Evolutionary conservation across 306 rosid species (phyloP).

Genomic region (Medicago ruthenica): DNA sequence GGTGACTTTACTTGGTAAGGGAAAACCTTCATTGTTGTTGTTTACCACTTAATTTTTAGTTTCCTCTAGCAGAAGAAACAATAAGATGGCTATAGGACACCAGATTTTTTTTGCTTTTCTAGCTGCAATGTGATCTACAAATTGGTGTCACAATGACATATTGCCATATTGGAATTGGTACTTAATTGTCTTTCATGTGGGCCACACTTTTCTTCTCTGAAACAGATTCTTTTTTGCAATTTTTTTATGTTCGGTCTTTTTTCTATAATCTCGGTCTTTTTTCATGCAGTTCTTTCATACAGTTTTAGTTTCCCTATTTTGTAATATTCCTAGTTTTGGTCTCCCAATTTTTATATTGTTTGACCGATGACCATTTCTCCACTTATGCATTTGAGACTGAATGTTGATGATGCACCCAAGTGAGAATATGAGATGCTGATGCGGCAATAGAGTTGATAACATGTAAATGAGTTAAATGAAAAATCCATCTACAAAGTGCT

Average conservation of each 20-base stretch:
- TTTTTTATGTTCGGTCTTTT: background rate
- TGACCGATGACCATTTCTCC: background rate
- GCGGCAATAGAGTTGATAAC: background rate
- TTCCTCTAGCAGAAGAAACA: conserved; percentile 32
- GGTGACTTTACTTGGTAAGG: background rate
- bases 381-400: background rate
- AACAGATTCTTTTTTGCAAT: background rate
- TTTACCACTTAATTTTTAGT: background rate
- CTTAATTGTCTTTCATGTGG: background rate
- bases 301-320: background rate
- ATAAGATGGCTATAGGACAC: conserved; percentile 1
- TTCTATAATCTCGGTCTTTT: background rate
- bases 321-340: background rate
- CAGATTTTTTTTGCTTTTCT: conserved; percentile 33
- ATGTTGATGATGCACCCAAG: background rate
- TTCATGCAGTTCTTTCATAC: background rate
- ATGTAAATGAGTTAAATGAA: background rate
- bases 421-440: background rate
- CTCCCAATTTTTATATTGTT: background rate
- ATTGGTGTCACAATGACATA: background rate
- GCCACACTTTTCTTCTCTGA: background rate
- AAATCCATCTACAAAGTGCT: background rate
- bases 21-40: background rate
- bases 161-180: background rate
- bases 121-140: conserved; percentile 22